phyloP scores from a whole-genome alignment of 495 filamentous ascomycete species.

The Entonaema liquescens region DNA sequence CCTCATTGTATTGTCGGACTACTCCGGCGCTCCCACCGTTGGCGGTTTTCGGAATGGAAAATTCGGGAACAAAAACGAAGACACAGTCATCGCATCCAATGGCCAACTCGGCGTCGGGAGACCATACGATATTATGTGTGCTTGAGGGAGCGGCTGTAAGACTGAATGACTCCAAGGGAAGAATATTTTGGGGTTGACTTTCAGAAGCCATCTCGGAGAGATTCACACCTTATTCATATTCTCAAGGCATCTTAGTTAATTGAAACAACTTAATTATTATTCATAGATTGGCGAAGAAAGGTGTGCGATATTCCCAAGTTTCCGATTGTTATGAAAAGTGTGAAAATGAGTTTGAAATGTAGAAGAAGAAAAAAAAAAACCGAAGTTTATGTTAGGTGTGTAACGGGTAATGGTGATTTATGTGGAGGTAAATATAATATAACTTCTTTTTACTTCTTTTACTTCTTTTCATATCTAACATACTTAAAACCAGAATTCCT shows the following conservation, averaged over 20 bases:
- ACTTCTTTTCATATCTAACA: neutral
- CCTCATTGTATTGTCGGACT: constrained; percentile 40
- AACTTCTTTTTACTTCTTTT: too few relatives aligned
- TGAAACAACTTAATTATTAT: too few relatives aligned
- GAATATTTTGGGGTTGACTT: constrained; percentile 30
- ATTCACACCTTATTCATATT: neutral
- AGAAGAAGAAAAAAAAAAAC: neutral
- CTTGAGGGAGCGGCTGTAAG: constrained; percentile 52
- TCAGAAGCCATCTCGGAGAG: constrained; percentile 21
- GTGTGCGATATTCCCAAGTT: neutral
- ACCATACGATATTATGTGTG: constrained; percentile 58
- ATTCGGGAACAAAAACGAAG: constrained; percentile 57
- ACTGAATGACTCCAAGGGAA: constrained; percentile 55
- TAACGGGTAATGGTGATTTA: too few relatives aligned
- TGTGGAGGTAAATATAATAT: too few relatives aligned
- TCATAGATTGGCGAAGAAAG: neutral
- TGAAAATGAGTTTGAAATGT: neutral
- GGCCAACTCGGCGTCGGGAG: constrained; percentile 59
- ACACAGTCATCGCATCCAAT: constrained; percentile 59
- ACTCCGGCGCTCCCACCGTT: constrained; percentile 1
- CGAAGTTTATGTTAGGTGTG: too few relatives aligned
- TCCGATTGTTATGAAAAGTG: neutral
- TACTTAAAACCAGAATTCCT: too few relatives aligned
- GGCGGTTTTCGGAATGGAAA: constrained; percentile 33
- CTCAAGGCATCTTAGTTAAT: neutral